Percentiles rank a stretch among this genome's conserved stretches.
Conservation (phyloP, 768 basidiomycete species). For the Trametes cingulata region DNA sequence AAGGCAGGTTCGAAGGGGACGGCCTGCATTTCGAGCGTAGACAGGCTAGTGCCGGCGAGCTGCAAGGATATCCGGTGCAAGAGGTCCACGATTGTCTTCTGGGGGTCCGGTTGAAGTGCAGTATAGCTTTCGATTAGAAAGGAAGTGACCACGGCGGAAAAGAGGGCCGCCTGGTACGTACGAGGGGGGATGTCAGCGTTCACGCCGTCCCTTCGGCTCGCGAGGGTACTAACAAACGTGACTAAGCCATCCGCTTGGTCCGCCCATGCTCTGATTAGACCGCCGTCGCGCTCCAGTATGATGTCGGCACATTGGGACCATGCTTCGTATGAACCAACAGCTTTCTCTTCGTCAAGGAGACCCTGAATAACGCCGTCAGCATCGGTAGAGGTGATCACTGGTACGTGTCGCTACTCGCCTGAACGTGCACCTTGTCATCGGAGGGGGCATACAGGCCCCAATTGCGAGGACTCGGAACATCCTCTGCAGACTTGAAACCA, state of each 20-base stretch:
- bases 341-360: neutral
- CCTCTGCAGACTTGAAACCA: too few relatives aligned
- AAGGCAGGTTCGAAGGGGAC: neutral
- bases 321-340: neutral
- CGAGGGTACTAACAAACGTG: constrained; percentile 4
- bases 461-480: too few relatives aligned
- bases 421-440: too few relatives aligned
- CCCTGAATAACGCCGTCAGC: neutral
- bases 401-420: too few relatives aligned
- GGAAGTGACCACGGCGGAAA: constrained; percentile 5
- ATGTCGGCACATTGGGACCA: neutral
- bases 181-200: neutral
- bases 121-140: neutral
- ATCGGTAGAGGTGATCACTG: too few relatives aligned
- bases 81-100: neutral
- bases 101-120: neutral
- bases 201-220: too few relatives aligned
- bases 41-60: neutral
- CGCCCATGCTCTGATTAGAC: constrained; percentile 4
- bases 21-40: neutral
- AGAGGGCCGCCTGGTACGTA: neutral
- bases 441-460: too few relatives aligned
- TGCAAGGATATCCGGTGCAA: constrained; percentile 7
- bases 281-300: neutral
- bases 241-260: constrained; percentile 13